Evolutionary conservation across 2,329 filamentous ascomycete species (phyloP).

Genomic region (Phaeophleospora eucalypticola): DNA sequence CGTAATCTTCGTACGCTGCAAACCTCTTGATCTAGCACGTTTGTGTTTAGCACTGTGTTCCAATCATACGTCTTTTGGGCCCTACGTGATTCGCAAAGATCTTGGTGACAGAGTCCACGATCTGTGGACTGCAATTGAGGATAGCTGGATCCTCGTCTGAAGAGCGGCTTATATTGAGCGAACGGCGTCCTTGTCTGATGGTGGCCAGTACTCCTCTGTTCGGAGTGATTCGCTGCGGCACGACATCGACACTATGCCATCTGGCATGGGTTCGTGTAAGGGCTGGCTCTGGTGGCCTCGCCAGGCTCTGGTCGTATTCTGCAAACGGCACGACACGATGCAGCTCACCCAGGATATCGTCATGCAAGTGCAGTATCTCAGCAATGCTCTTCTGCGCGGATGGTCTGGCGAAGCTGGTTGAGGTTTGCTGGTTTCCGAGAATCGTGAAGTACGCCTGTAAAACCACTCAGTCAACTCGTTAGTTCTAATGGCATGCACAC

Average conservation of each 20-base stretch:
- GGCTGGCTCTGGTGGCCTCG: conserved; percentile 8
- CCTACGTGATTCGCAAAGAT: conserved; percentile 52
- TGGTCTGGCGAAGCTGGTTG: conserved; percentile 24
- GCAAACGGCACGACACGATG: conserved; percentile 67
- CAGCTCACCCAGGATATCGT: conserved; percentile 71
- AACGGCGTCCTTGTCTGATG: conserved; percentile 39
- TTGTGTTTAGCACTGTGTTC: conserved; percentile 43
- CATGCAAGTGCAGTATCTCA: conserved; percentile 77
- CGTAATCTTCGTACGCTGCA: conserved; percentile 86
- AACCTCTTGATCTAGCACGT: conserved; percentile 67
- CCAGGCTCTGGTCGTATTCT: conserved; percentile 37
- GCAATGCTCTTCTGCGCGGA: conserved; percentile 40
- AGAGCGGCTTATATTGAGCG: conserved; percentile 43
- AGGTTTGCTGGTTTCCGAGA: conserved; percentile 26
- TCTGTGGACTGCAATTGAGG: conserved; percentile 49
- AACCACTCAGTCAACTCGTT: neutral
- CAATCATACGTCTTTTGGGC: conserved; percentile 18
- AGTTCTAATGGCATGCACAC: neutral
- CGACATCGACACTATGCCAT: conserved; percentile 46
- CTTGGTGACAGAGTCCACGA: conserved; percentile 51
- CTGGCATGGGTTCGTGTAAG: conserved; percentile 42
- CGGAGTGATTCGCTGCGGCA: conserved; percentile 34
- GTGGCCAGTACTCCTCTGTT: conserved; percentile 25
- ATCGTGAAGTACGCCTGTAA: conserved; percentile 43
- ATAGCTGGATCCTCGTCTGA: conserved; percentile 36